Base-by-base conservation (phyloP, 75 land plant genomes). In the Picea glauca region DNA sequence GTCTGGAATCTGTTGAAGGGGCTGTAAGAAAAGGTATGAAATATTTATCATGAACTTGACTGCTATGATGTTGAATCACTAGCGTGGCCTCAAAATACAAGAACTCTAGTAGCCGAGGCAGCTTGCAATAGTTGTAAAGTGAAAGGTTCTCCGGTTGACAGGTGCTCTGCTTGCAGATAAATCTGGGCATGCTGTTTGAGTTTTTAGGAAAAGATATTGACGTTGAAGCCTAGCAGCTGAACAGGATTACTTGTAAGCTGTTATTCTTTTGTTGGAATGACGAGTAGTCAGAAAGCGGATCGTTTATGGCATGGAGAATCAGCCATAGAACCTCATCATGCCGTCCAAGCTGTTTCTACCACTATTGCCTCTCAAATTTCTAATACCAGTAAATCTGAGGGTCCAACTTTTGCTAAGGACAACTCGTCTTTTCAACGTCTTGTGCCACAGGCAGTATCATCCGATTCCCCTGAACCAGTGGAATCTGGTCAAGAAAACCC, bases 201-300 rank as follows among this genome's bases (percentile, higher is more conserved):
- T 2, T 70, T 50, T 8, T n/a, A 43, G 50, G 21, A 46, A 43
- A 70, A 43, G 13, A 43, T 40, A 70, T 38, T 70, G 9, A 20
- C 23, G 2, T 70, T 66, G 70, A 20, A 15, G 43, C 43, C 17
- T 38, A 8, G 70, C 2, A 20, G 43, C 8, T 32, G 70, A 66
- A 35, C 20, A 17, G 35, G 31, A 35, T 35, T 66, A 38, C 70
- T 66, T 35, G 35, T 20, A 33, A 15, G 18, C n/a, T 66, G 70
- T 35, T 66, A 32, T 17, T 2, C 9, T 43, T 43, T 70, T 20
- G 23, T 70, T 12, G 11, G 74, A 70, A 70, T 70, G 56, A 70
- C 43, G 74, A 70, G 26, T 46, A 70, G 50, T 70, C 74, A 70
- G 46, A 70, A 70, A 70, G 74, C 20, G 56, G 23, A 70, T 43